Conservation (phyloP, 1,284 basidiomycete species). For the Boletus smithii region DNA sequence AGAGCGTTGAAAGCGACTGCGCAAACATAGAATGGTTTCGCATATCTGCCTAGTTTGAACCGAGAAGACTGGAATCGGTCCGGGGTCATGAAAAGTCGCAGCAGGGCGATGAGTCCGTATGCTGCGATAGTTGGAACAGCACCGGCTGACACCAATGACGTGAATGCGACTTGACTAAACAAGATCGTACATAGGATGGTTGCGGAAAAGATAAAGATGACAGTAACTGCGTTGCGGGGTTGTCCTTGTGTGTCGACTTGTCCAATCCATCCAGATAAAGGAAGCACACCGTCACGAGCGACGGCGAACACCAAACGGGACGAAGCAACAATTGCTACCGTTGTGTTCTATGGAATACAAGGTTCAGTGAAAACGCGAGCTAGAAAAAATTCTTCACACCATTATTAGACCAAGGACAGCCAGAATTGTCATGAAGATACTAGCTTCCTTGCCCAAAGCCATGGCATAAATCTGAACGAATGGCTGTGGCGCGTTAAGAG, state of each 20-base stretch:
- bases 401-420: conserved; percentile 76
- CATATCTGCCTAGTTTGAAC: conserved; percentile 65
- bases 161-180: conserved; percentile 84
- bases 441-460: conserved; percentile 72
- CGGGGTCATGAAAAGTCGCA: conserved; percentile 74
- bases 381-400: conserved; percentile 41
- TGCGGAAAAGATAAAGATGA: conserved; percentile 76
- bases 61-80: conserved; percentile 66
- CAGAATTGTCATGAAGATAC: conserved; percentile 80
- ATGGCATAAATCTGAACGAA: conserved; percentile 83
- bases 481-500: conserved; percentile 77
- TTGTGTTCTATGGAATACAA: conserved; percentile 62
- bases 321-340: conserved; percentile 77
- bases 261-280: conserved; percentile 77
- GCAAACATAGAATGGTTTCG: conserved; percentile 64
- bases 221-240: conserved; percentile 76
- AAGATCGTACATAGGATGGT: conserved; percentile 76
- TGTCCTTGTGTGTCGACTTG: conserved; percentile 66
- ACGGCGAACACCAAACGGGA: conserved; percentile 84
- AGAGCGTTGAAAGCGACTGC: conserved; percentile 70
- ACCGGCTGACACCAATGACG: conserved; percentile 78
- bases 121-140: conserved; percentile 80
- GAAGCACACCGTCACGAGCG: conserved; percentile 83
- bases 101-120: conserved; percentile 72
- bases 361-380: background rate